Conservation (phyloP, 257 asterid species). For the Solanum rostratum region DNA sequence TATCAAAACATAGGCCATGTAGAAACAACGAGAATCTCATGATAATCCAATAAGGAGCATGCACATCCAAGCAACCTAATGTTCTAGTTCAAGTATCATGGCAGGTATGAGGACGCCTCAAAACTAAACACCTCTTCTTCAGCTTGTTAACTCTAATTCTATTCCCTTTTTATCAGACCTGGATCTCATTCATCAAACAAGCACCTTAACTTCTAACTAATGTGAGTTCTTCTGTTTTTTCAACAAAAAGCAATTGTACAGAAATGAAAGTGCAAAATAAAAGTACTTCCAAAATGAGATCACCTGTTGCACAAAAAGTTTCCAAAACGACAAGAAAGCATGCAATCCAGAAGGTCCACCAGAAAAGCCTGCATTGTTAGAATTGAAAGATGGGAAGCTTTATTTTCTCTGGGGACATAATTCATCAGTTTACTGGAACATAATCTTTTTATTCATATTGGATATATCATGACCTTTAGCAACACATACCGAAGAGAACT, state of each 20-base stretch:
- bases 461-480: constrained; percentile 8
- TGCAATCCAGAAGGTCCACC: constrained; percentile 74
- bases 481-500: constrained; percentile 80
- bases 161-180: neutral
- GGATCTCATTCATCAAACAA: neutral
- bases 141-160: neutral
- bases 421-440: neutral
- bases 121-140: neutral
- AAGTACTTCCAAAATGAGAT: constrained; percentile 3
- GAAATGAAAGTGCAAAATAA: neutral
- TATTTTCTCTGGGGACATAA: neutral
- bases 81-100: neutral
- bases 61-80: neutral
- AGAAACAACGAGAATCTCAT: neutral
- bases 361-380: constrained; percentile 60
- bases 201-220: neutral
- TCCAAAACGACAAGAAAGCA: constrained; percentile 89
- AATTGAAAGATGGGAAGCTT: constrained; percentile 5
- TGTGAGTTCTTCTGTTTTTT: neutral
- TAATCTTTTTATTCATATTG: neutral
- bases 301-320: constrained; percentile 98
- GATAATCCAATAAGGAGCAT: neutral
- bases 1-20: neutral
- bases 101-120: neutral
- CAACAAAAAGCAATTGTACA: neutral